Evolutionary conservation across 2,329 filamentous ascomycete genomes (phyloP), one percentile per base, ranked within the genome.

Genomic region (Spiromastix sp.): DNA sequence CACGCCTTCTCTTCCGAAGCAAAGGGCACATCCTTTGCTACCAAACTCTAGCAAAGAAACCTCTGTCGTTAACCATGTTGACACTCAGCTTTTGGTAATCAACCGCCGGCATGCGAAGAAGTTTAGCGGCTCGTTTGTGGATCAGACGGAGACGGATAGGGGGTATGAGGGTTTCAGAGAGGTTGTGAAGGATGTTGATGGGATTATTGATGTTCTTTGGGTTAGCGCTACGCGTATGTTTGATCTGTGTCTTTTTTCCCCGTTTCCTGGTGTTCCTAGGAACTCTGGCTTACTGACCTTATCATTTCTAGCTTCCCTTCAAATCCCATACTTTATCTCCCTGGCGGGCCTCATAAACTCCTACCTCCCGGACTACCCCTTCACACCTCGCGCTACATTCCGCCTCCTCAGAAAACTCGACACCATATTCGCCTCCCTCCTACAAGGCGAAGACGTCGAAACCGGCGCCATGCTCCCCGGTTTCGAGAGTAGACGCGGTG

Each of bases 261-360:
- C 5, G 10, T 15, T 20, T 18, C 12, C 15, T 15, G 12, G 9
- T 25, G 12, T 18, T 26, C 29, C 13, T 29, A 5, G 16, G 10
- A 21, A 12, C 31, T 11, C 25, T 5, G 12, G 17, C 34, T 21
- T 34, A 13, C 37, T 31, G 3, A 15, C 27, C 36, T 30, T 21
- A 32, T 30, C 12, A 22, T 32, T 20, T 16, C n/a, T 44, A 87
- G 82, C 84, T 12, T 74, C 72, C 35, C 64, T 95, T 6, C 85
- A 95, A 59, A 75, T 89, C 9, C 84, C 86, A 2, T 89, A 89
- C 52, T 66, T 95, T 2, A 74, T 95, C 24, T 81, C 77, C 37
- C 64, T 94, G 31, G 84, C 85, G 1, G 72, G 81, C 34, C 70
- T 86, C 40, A 67, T 86, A 24, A 77, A 75, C 38, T 75, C 76